Percentiles rank a stretch among this genome's conserved stretches.
Evolutionary conservation across 2,329 filamentous ascomycete species (phyloP).

Genomic region (Dryadomyces quercivorus): DNA sequence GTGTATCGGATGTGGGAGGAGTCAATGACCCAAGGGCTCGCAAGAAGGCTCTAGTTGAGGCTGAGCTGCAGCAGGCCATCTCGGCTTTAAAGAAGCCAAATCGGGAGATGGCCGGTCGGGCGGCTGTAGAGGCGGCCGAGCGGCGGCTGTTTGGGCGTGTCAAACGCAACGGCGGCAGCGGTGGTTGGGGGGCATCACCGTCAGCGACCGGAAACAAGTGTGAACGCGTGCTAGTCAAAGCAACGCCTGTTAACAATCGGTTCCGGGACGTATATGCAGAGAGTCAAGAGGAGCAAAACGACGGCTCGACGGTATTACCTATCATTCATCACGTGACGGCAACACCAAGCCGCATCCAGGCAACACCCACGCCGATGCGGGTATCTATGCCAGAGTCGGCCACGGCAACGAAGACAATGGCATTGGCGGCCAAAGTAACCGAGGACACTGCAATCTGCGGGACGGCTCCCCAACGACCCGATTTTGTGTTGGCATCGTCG

Average conservation of each 20-base stretch:
- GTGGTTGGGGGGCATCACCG: not conserved
- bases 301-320: constrained; percentile 14
- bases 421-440: not conserved
- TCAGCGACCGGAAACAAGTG: not conserved
- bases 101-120: constrained; percentile 53
- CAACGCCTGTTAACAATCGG: constrained; percentile 42
- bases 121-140: constrained; percentile 55
- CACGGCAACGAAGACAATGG: not conserved
- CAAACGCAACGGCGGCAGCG: constrained; percentile 23
- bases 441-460: too few species aligned
- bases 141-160: constrained; percentile 38
- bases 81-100: constrained; percentile 64
- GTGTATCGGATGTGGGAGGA: constrained; percentile 14
- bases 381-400: not conserved
- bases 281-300: not conserved
- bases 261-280: constrained; percentile 35
- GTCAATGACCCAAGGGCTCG: constrained; percentile 41
- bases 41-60: constrained; percentile 55
- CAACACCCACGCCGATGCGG: constrained; percentile 14
- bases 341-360: constrained; percentile 14
- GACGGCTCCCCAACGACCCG: not conserved
- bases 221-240: constrained; percentile 38
- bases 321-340: constrained; percentile 5
- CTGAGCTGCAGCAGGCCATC: constrained; percentile 63
- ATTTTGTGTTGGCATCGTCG: constrained; percentile 11